These are phyloP conservation scores for Endogone sp. DNA, from an alignment of 192 early-diverging fungal species.

Conservation along the genomic window DNA sequence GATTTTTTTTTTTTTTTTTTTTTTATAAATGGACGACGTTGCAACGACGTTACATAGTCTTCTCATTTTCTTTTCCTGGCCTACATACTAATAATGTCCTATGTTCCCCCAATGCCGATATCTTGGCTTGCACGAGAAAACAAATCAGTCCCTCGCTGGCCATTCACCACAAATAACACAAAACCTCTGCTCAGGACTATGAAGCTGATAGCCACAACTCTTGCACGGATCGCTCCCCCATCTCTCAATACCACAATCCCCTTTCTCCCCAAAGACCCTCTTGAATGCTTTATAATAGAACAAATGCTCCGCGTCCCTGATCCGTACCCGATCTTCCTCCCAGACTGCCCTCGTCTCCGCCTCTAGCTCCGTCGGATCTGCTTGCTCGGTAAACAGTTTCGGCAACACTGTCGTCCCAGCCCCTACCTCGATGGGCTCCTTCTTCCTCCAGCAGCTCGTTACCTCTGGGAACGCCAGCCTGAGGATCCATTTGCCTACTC, in stretches of 20 bases:
- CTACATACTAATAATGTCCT: too few species aligned
- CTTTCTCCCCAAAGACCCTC: constrained; percentile 31
- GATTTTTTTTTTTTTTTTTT: too few species aligned
- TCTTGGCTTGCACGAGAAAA: too few species aligned
- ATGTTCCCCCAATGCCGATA: too few species aligned
- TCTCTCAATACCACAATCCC: constrained; percentile 20
- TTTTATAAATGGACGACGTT: too few species aligned
- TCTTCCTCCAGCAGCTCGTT: constrained; percentile 53
- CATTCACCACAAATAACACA: constrained; percentile 64
- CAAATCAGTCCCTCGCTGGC: constrained; percentile 50
- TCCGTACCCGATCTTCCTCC: constrained; percentile 42
- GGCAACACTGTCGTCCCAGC: constrained; percentile 54
- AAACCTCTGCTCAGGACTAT: constrained; percentile 47
- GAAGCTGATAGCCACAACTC: constrained; percentile 57
- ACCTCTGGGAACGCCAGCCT: constrained; percentile 61
- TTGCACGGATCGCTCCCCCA: constrained; percentile 53
- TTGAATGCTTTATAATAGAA: constrained; percentile 55
- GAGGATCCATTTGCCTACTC: constrained; percentile 58
- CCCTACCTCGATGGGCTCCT: constrained; percentile 66
- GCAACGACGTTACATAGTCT: too few species aligned
- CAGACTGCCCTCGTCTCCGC: constrained; percentile 27
- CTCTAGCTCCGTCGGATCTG: constrained; percentile 15
- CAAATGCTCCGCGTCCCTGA: constrained; percentile 60
- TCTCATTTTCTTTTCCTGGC: too few species aligned
- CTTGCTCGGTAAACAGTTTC: constrained; percentile 31